phyloP scores from a whole-genome alignment of 805 yeast species.

The Lachancea mirantina region DNA sequence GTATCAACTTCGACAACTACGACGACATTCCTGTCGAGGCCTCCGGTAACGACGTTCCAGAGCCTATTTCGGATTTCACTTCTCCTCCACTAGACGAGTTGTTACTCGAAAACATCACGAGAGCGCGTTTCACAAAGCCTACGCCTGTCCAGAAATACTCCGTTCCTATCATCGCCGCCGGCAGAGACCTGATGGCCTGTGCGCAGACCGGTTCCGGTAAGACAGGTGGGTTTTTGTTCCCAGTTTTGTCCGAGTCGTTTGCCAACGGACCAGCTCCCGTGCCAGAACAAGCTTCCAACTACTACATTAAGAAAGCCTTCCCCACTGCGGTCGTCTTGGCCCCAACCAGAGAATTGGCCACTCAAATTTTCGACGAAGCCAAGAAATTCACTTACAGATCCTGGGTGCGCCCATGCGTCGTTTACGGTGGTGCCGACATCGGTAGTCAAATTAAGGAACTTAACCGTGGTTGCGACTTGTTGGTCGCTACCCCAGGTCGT shows the following conservation, averaged over 20 bases:
- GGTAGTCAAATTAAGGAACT: conserved; percentile 80
- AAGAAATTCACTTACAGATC: conserved; percentile 94
- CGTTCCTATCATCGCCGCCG: conserved; percentile 80
- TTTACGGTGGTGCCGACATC: conserved; percentile 97
- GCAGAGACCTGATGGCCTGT: conserved; percentile 94
- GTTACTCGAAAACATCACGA: conserved; percentile 76
- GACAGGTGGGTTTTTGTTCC: conserved; percentile 99
- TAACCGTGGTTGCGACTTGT: conserved; percentile 88
- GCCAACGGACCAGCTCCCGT: conserved; percentile 73
- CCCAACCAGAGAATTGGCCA: conserved; percentile 98
- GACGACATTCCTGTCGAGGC: conserved; percentile 99
- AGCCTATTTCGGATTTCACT: conserved; percentile 80
- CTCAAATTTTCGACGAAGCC: conserved; percentile 94
- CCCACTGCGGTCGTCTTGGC: conserved; percentile 96
- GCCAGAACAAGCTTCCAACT: conserved; percentile 33
- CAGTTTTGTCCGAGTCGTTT: conserved; percentile 88
- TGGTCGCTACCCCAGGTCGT: conserved; percentile 99
- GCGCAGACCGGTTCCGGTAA: conserved; percentile 99
- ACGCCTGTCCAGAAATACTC: conserved; percentile 96
- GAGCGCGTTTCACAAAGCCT: conserved; percentile 90
- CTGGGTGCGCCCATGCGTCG: conserved; percentile 95
- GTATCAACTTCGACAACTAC: conserved; percentile 97
- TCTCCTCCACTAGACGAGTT: conserved; percentile 86
- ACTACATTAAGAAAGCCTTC: conserved; percentile 66
- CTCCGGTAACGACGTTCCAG: conserved; percentile 90